Evolutionary conservation across 139 green algal genomes (phyloP).

Genomic region (Diplosphaera chodatii): DNA sequence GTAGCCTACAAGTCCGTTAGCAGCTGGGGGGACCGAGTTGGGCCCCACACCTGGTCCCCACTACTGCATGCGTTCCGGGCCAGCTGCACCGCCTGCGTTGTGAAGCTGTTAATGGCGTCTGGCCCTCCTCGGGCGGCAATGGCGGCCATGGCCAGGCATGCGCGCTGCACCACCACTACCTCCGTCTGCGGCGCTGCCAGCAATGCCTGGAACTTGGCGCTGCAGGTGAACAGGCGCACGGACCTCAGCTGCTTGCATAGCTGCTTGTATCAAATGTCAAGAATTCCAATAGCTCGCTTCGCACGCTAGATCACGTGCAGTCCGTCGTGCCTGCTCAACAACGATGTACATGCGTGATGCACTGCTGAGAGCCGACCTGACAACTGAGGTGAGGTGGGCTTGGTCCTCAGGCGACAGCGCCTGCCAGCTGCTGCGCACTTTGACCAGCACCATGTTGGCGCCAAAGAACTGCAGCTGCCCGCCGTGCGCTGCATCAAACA

Average conservation of each 20-base stretch:
- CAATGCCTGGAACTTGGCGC: background rate
- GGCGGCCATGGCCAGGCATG: constrained; percentile 10
- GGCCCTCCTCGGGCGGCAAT: constrained; percentile 10
- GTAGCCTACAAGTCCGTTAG: too few relatives aligned
- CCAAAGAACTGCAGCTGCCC: constrained; percentile 16
- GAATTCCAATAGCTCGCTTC: too few relatives aligned
- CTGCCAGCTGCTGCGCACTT: constrained; percentile 2
- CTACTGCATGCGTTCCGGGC: background rate
- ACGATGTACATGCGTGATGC: too few relatives aligned
- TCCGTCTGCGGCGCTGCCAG: background rate
- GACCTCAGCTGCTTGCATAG: too few relatives aligned
- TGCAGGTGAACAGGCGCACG: background rate
- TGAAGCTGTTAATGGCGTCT: background rate
- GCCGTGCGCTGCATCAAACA: background rate
- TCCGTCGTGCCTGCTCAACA: too few relatives aligned
- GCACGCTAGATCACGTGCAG: too few relatives aligned
- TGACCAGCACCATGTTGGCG: constrained; percentile 14
- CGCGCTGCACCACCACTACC: constrained; percentile 6
- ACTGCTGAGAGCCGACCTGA: too few relatives aligned
- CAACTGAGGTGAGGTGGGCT: background rate
- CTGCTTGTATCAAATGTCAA: too few relatives aligned
- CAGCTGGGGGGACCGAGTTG: too few relatives aligned
- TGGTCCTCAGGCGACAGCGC: background rate
- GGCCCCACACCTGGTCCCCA: background rate
- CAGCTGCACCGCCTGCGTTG: background rate